phyloP scores from a whole-genome alignment of 2,329 filamentous ascomycete genomes.

The Tympanopsis confertula region DNA sequence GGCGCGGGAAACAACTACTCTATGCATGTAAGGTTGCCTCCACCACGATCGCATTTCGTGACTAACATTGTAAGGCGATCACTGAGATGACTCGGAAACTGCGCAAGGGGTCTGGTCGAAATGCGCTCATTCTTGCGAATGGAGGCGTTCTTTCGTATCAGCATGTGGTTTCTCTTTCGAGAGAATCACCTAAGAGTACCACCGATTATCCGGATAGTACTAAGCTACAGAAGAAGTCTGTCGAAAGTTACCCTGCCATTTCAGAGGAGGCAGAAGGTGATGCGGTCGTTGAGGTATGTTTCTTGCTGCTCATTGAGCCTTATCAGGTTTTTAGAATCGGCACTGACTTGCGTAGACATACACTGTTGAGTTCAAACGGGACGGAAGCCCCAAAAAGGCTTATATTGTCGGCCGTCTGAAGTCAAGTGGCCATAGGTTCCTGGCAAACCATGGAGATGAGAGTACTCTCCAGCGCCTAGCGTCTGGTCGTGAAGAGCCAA shows the following conservation, averaged over 20 bases:
- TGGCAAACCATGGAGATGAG: conserved; percentile 43
- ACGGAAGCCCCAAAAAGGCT: conserved; percentile 32
- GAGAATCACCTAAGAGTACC: conserved; percentile 20
- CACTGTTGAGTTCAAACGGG: conserved; percentile 42
- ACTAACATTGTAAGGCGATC: conserved; percentile 30
- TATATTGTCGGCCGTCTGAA: conserved; percentile 39
- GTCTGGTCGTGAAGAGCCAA: conserved; percentile 27
- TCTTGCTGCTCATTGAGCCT: background rate
- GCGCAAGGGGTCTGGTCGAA: conserved; percentile 28
- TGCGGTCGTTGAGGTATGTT: background rate
- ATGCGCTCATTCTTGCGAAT: conserved; percentile 51
- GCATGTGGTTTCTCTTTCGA: conserved; percentile 46
- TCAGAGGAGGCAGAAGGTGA: background rate
- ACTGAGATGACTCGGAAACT: conserved; percentile 43
- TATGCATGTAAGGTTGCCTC: conserved; percentile 39
- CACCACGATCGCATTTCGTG: background rate
- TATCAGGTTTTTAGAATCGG: background rate
- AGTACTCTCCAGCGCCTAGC: conserved; percentile 30
- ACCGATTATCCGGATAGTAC: conserved; percentile 2
- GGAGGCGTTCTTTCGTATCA: conserved; percentile 57
- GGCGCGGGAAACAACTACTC: conserved; percentile 64
- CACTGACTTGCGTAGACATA: conserved; percentile 33
- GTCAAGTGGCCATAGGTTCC: conserved; percentile 31
- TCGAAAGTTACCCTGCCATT: background rate
- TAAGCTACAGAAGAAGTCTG: conserved; percentile 3